These are phyloP conservation scores for Diutina catenulata DNA, from an alignment of 1,139 yeast species.

Conservation along the genomic window DNA sequence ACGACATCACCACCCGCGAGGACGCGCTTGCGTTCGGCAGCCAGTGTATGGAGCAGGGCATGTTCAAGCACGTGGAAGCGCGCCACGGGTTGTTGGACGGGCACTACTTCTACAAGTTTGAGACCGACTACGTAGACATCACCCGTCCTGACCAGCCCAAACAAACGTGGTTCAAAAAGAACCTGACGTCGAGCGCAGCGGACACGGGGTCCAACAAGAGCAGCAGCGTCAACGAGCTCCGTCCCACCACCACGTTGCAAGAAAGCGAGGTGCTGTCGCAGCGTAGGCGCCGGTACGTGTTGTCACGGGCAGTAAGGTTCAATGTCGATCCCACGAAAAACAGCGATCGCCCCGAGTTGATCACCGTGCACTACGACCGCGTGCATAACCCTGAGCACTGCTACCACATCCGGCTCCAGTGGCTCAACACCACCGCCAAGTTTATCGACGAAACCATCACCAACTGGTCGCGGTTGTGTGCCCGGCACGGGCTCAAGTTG, in stretches of 20 bases:
- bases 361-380: constrained; percentile 79
- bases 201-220: neutral
- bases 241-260: neutral
- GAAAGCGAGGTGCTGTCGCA: constrained; percentile 1
- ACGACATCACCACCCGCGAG: constrained; percentile 69
- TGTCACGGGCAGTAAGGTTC: constrained; percentile 14
- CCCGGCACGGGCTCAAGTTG: constrained; percentile 70
- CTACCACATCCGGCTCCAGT: constrained; percentile 80
- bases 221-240: neutral
- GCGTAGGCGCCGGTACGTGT: neutral
- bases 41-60: constrained; percentile 52
- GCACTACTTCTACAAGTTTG: constrained; percentile 74
- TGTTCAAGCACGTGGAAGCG: constrained; percentile 71
- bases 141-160: constrained; percentile 8
- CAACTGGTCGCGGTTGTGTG: constrained; percentile 74
- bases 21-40: constrained; percentile 80
- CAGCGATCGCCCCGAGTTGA: constrained; percentile 67
- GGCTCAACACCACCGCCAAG: constrained; percentile 86
- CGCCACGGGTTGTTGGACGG: constrained; percentile 86
- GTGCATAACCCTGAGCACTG: constrained; percentile 95
- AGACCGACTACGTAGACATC: constrained; percentile 40
- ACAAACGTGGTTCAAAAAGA: constrained; percentile 2
- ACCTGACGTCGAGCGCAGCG: neutral
- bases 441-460: constrained; percentile 81
- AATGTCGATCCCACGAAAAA: constrained; percentile 67